Percentiles rank a stretch among this genome's conserved stretches.
Evolutionary conservation across 164 flowering plant species (phyloP).

Genomic region (Vitis riparia): DNA sequence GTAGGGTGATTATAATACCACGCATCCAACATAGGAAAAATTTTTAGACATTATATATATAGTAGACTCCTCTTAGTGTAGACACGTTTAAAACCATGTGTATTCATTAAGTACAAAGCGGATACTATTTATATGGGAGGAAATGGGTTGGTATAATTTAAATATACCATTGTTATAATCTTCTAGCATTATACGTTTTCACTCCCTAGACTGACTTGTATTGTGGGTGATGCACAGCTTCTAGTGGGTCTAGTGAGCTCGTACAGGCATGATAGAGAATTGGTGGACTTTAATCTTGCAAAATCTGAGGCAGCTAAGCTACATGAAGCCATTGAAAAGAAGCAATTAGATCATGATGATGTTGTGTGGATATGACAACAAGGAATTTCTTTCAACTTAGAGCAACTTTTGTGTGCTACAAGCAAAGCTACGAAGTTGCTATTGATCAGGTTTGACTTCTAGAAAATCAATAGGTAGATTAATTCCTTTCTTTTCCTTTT

Average conservation of each 20-base stretch:
- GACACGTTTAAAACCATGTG: too few species aligned
- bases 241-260: slow-evolving; percentile 65
- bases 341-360: slow-evolving; percentile 48
- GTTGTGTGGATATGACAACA: slow-evolving; percentile 57
- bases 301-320: slow-evolving; percentile 51
- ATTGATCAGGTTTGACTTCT: slow-evolving; percentile 51
- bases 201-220: too few species aligned
- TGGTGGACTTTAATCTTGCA: slow-evolving; percentile 46
- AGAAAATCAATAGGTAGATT: background rate
- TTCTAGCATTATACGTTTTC: too few species aligned
- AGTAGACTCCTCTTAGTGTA: too few species aligned
- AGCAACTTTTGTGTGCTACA: slow-evolving; percentile 59
- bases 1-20: too few species aligned
- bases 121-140: too few species aligned
- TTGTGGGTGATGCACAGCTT: slow-evolving; percentile 37
- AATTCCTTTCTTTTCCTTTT: background rate
- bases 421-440: slow-evolving; percentile 39
- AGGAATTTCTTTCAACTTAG: slow-evolving; percentile 67
- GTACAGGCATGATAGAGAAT: slow-evolving; percentile 60
- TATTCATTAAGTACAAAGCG: too few species aligned
- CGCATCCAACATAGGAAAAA: too few species aligned
- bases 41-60: too few species aligned
- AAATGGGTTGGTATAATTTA: too few species aligned
- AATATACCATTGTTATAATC: too few species aligned
- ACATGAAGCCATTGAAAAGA: slow-evolving; percentile 46